Percentiles rank a stretch among this genome's conserved stretches.
phyloP scores from a whole-genome alignment of 768 basidiomycete species.

The Hirschioporus abietinus region DNA sequence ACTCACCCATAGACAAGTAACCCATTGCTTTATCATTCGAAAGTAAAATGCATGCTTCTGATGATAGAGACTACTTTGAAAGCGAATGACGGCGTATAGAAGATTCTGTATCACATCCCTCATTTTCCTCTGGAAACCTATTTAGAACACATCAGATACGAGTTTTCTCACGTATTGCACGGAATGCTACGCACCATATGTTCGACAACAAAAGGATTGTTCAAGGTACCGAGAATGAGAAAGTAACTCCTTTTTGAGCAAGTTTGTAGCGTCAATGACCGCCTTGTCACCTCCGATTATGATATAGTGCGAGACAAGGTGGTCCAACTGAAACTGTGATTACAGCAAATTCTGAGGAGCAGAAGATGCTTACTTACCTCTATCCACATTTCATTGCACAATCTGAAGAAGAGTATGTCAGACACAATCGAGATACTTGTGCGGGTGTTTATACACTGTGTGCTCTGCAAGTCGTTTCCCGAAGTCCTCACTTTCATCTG shows the following conservation, averaged over 20 bases:
- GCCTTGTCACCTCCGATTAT: background rate
- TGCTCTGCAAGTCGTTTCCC: too few species aligned
- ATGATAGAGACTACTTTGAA: background rate
- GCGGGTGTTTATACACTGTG: too few species aligned
- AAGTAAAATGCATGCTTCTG: background rate
- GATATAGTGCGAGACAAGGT: background rate
- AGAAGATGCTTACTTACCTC: background rate
- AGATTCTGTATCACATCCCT: background rate
- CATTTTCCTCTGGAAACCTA: background rate
- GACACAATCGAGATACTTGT: background rate
- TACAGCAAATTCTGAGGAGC: background rate
- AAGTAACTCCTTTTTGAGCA: background rate
- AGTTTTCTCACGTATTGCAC: background rate
- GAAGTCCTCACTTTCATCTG: too few species aligned
- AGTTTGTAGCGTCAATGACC: background rate
- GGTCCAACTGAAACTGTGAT: background rate
- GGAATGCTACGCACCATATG: background rate
- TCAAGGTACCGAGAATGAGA: background rate
- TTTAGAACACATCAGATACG: background rate
- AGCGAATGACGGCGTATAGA: background rate
- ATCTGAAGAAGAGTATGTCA: background rate
- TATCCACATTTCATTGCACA: background rate
- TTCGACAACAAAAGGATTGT: background rate
- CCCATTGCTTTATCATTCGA: background rate
- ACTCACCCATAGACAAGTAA: background rate